Conservation (phyloP, 305 asterid species). For the Fraxinus baroniana region DNA sequence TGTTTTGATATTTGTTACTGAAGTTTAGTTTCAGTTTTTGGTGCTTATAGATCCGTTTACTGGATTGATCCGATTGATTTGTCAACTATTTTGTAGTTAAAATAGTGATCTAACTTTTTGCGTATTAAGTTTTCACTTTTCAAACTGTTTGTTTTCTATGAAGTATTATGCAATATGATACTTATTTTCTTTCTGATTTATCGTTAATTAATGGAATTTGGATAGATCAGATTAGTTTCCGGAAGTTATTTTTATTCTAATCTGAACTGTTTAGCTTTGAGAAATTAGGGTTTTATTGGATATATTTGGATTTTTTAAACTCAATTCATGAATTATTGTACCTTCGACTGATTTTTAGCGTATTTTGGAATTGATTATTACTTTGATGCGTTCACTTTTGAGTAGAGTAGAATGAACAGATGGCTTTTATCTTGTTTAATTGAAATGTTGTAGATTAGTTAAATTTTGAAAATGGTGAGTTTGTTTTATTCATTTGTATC, state of each 20-base stretch:
- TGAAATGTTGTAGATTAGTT: neutral
- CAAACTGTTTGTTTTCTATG: neutral
- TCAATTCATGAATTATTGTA: neutral
- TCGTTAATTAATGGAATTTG: neutral
- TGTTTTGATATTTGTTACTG: neutral
- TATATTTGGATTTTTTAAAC: neutral
- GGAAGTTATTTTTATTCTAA: neutral
- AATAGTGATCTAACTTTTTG: neutral
- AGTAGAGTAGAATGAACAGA: neutral
- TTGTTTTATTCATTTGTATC: neutral
- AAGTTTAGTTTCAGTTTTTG: neutral
- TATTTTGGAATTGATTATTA: neutral
- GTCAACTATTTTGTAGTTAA: neutral
- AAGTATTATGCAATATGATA: neutral
- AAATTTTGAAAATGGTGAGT: neutral
- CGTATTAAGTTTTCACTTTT: neutral
- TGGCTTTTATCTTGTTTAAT: neutral
- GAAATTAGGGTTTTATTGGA: neutral
- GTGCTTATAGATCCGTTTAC: neutral
- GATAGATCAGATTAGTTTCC: constrained; percentile 22
- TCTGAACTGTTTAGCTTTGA: neutral
- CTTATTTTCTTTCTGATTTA: constrained; percentile 1
- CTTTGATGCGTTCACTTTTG: constrained; percentile 9
- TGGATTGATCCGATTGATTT: neutral
- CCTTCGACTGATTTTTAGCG: neutral